phyloP scores from a whole-genome alignment of 2,329 filamentous ascomycete genomes.

The Penicillium sp. region DNA sequence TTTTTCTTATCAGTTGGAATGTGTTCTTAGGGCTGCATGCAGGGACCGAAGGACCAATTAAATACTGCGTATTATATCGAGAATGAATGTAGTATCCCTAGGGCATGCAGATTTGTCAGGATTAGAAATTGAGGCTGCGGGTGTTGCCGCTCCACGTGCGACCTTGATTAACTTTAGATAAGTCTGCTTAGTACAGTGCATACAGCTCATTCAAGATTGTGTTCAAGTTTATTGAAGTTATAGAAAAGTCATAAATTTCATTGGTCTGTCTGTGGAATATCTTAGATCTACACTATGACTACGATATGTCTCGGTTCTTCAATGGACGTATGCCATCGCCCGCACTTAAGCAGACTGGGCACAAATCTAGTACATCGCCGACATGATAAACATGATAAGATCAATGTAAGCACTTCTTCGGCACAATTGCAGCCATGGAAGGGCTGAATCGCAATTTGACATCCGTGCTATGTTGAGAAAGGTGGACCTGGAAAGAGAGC shows the following conservation, averaged over 20 bases:
- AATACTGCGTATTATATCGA: too few species aligned
- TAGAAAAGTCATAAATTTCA: too few species aligned
- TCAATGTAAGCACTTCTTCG: conserved; percentile 95
- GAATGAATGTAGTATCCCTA: too few species aligned
- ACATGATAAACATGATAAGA: conserved; percentile 20
- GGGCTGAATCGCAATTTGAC: conserved; percentile 97
- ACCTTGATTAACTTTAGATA: not conserved
- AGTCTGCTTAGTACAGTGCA: too few species aligned
- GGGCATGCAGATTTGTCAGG: not conserved
- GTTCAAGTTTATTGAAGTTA: too few species aligned
- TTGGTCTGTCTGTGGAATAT: too few species aligned
- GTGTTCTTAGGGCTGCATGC: too few species aligned
- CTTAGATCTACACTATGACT: not conserved
- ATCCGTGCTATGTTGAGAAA: conserved; percentile 71
- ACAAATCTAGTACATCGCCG: conserved; percentile 44
- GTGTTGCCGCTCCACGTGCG: not conserved
- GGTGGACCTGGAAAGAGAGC: conserved; percentile 15
- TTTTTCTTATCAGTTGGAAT: too few species aligned
- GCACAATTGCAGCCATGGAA: conserved; percentile 87
- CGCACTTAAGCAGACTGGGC: conserved; percentile 27
- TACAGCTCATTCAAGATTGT: too few species aligned
- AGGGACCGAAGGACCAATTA: too few species aligned
- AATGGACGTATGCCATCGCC: conserved; percentile 42
- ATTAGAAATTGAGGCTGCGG: not conserved
- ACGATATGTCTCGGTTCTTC: conserved; percentile 39